Conservation (phyloP, 371 early-diverging fungal genomes). For the Syncephalis fuscata region DNA sequence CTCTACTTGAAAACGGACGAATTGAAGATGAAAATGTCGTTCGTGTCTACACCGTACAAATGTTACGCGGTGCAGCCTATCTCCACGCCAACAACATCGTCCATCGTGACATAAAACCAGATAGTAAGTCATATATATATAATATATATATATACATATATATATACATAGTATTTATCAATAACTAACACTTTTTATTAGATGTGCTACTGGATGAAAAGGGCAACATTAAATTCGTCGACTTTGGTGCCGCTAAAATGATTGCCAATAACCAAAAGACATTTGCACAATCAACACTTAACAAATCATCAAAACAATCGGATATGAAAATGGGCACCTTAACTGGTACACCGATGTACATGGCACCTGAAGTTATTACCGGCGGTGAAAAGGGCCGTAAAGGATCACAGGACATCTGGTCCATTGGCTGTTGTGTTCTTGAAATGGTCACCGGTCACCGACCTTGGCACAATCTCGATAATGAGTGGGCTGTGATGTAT, state of each 20-base stretch:
- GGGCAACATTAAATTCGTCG: conserved; percentile 69
- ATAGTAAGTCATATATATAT: conserved; percentile 33
- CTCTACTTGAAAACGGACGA: conserved; percentile 60
- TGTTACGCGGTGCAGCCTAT: conserved; percentile 80
- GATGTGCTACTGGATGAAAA: conserved; percentile 61
- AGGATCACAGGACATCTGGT: conserved; percentile 89
- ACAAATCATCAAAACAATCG: conserved; percentile 7
- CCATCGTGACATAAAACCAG: conserved; percentile 86
- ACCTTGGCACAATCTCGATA: conserved; percentile 85
- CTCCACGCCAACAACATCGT: conserved; percentile 74
- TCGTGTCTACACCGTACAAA: conserved; percentile 64
- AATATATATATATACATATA: conserved; percentile 1
- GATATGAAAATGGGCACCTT: conserved; percentile 28
- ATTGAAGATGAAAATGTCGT: conserved; percentile 57
- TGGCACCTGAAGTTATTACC: conserved; percentile 93
- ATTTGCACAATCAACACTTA: conserved; percentile 33
- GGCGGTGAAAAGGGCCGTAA: conserved; percentile 52
- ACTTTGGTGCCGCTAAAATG: conserved; percentile 84
- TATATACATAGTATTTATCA: neutral
- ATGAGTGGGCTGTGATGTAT: conserved; percentile 88
- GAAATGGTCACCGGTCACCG: conserved; percentile 90
- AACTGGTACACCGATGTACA: conserved; percentile 94
- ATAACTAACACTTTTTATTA: neutral
- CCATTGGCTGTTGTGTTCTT: conserved; percentile 83
- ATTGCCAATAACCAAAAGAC: conserved; percentile 62